Evolutionary conservation across 495 filamentous ascomycete genomes (phyloP), one percentile per base, ranked within the genome.

Genomic region (Wilcoxina mikolae): DNA sequence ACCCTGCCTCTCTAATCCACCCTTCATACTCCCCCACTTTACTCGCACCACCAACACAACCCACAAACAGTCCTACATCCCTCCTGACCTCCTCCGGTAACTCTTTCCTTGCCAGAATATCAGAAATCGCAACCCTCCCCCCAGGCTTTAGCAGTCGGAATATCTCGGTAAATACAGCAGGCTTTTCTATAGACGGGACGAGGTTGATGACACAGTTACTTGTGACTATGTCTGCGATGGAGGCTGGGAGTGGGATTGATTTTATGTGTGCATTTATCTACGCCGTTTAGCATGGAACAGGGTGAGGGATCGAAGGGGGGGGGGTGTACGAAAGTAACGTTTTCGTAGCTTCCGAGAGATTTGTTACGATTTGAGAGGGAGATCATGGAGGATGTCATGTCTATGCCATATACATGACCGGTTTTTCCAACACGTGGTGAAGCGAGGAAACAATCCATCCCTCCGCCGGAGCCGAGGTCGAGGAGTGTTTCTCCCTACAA

Each of bases 391-490:
- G 47, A 70, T 56, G 74, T 83, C 75, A 84, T 84, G 65, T 85
- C 82, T 20, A 84, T 67, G 15, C 81, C 82, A 50, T 82, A 78
- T 1, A 72, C 77, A 7, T 65, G 67, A 3, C 81, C 81, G 2
- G 59, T 65, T 0, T 57, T 44, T 0, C 80, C 80, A 11, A 84
- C 74, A 53, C 74, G 77, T 43, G 66, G 64, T 3, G 77, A 71
- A 20, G 79, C 80, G 1, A 77, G 73, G 58, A 83, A 78, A 43
- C 78, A 70, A 58, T 84, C 81, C 53, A 84, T 79, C 3, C 80
- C 80, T 4, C 72, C 77, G 3, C 82, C 79, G 58, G 71, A 72
- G 29, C 82, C 80, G 3, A 84, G 65, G 56, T 84, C 81, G 53
- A 84, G 64, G 5, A 81, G 70, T 1, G 73, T 77, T 63, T 84